These are phyloP conservation scores for Persicaria maculosa DNA, from an alignment of 148 eudicot species.

Conservation along the genomic window DNA sequence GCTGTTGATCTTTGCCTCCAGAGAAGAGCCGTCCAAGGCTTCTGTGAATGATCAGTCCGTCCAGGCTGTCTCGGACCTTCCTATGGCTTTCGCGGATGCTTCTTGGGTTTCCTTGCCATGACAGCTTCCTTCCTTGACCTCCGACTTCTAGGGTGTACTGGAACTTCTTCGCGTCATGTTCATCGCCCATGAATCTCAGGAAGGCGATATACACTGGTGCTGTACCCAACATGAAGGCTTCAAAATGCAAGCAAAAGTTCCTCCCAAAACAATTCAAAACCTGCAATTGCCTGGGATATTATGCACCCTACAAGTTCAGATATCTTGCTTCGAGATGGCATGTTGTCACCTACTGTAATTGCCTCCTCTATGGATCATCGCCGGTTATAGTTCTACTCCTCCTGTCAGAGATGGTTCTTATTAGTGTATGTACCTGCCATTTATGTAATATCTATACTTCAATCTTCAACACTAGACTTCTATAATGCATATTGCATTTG, in stretches of 20 bases:
- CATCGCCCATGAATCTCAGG: slow-evolving; percentile 3
- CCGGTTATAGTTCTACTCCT: slow-evolving; percentile 23
- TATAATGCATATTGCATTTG: no score
- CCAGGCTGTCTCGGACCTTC: slow-evolving; percentile 6
- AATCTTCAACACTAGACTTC: no score
- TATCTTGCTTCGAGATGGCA: slow-evolving; percentile 15
- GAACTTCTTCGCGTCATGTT: not conserved
- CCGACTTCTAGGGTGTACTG: not conserved
- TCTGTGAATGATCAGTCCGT: not conserved
- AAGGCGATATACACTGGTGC: not conserved
- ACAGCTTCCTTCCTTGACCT: not conserved
- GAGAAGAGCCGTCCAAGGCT: not conserved
- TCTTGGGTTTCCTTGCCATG: slow-evolving; percentile 1
- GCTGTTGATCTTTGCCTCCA: not conserved
- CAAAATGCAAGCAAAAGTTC: not conserved
- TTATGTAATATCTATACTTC: no score
- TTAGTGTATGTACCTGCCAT: not conserved
- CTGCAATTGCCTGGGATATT: slow-evolving; percentile 10
- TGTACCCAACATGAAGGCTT: no score
- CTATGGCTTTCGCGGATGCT: slow-evolving; percentile 1
- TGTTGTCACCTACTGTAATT: slow-evolving; percentile 6
- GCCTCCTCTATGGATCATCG: slow-evolving; percentile 16
- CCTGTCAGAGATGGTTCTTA: slow-evolving; percentile 15
- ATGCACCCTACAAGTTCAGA: slow-evolving; percentile 14
- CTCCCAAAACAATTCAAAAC: not conserved